A percentile compares a stretch with the other conserved stretches of the same genome.
Conservation (phyloP, 768 basidiomycete species). For the Lentinula detonsa region DNA sequence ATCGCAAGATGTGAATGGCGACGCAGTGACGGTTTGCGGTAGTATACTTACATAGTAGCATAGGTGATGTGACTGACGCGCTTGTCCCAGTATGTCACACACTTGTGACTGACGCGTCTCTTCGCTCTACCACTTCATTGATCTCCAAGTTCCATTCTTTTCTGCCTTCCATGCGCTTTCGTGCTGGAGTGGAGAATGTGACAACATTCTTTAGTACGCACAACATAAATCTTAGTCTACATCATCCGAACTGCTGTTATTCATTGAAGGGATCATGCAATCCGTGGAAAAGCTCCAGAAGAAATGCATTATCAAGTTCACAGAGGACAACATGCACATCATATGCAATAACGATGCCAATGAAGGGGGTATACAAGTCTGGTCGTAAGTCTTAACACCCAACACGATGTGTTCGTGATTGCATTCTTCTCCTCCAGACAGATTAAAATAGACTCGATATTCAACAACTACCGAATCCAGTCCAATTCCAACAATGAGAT, state of each 20-base stretch:
- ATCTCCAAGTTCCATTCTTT: neutral
- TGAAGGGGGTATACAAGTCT: constrained; percentile 84
- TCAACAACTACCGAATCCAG: constrained; percentile 77
- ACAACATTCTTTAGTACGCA: constrained; percentile 48
- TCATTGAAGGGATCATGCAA: constrained; percentile 62
- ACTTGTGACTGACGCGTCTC: neutral
- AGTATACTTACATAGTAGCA: no score
- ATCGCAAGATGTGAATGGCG: no score
- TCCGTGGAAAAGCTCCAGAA: constrained; percentile 81
- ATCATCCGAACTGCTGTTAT: neutral
- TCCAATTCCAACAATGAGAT: constrained; percentile 83
- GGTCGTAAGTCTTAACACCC: constrained; percentile 40
- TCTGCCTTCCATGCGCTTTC: constrained; percentile 45
- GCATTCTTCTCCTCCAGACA: constrained; percentile 29
- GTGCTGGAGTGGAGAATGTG: constrained; percentile 54
- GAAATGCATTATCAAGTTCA: constrained; percentile 77
- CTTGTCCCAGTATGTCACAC: neutral
- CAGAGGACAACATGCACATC: constrained; percentile 67
- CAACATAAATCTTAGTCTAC: neutral
- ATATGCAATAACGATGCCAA: constrained; percentile 79
- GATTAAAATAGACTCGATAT: constrained; percentile 62
- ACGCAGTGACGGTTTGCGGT: no score
- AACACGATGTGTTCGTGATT: neutral
- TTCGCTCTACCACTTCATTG: neutral
- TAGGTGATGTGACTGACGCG: no score